Conservation (phyloP, 768 basidiomycete genomes). For the Coprinellus micaceus region DNA sequence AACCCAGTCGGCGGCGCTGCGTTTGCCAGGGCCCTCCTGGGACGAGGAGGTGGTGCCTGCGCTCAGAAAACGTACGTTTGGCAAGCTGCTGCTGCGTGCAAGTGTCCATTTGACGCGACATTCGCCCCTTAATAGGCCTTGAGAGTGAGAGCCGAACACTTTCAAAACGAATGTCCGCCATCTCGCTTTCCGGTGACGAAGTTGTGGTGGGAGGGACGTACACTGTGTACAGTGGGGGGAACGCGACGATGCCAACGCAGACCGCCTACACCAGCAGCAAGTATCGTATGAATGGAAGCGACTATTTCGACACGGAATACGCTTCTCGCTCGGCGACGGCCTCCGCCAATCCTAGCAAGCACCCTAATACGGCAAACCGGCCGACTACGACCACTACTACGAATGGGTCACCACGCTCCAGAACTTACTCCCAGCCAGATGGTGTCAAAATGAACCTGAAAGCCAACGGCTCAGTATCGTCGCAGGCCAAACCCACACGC, state of each 20-base stretch:
- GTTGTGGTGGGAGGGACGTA: constrained; percentile 36
- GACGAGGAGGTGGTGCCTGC: constrained; percentile 82
- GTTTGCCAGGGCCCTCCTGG: constrained; percentile 56
- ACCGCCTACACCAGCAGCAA: background rate
- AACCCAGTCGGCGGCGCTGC: constrained; percentile 36
- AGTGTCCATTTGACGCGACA: constrained; percentile 3
- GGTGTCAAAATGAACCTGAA: constrained; percentile 32
- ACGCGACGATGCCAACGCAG: background rate
- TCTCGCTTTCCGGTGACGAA: constrained; percentile 59
- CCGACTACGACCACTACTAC: constrained; percentile 23
- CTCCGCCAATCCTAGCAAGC: constrained; percentile 27
- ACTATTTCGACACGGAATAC: constrained; percentile 10
- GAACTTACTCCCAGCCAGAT: constrained; percentile 66
- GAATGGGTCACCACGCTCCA: constrained; percentile 41
- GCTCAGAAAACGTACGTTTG: constrained; percentile 66
- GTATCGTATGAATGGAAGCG: constrained; percentile 10
- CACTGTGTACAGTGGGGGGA: background rate
- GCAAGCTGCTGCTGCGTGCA: constrained; percentile 3
- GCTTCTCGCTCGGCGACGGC: constrained; percentile 18
- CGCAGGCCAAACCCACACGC: constrained; percentile 45
- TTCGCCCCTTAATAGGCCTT: constrained; percentile 49
- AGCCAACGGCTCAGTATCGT: constrained; percentile 29
- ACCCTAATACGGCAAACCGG: constrained; percentile 26
- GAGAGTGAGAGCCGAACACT: constrained; percentile 78
- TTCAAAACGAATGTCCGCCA: constrained; percentile 70